Percentiles rank a stretch among this genome's conserved stretches.
These are phyloP conservation scores for Paraphaeosphaeria minitans DNA, from an alignment of 2,329 filamentous ascomycete genomes.

Conservation along the genomic window DNA sequence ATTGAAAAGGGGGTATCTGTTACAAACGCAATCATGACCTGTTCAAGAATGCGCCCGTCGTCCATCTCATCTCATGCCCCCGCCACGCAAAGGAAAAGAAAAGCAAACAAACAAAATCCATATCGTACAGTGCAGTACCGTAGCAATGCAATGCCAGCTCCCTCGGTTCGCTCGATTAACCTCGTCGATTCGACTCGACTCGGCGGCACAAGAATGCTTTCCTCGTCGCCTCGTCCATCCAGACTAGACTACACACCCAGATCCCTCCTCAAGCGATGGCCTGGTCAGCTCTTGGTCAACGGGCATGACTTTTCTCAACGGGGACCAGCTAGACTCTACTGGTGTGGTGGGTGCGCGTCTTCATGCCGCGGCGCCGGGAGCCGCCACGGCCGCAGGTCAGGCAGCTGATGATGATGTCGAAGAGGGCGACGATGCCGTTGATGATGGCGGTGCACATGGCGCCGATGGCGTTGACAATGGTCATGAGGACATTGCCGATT, in stretches of 20 bases:
- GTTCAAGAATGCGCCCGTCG: conserved; percentile 5
- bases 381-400: conserved; percentile 55
- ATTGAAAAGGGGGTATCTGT: conserved; percentile 9
- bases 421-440: conserved; percentile 56
- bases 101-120: not conserved
- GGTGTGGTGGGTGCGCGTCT: conserved; percentile 42
- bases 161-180: not conserved
- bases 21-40: not conserved
- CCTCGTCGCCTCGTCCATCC: not conserved
- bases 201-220: too few relatives aligned
- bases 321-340: conserved; percentile 46
- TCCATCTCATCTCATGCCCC: not conserved
- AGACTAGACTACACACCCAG: conserved; percentile 17
- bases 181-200: not conserved
- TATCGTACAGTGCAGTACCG: conserved; percentile 1
- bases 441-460: conserved; percentile 54
- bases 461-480: conserved; percentile 54
- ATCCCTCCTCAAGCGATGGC: conserved; percentile 23
- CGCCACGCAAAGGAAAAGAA: not conserved
- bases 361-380: conserved; percentile 40
- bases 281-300: conserved; percentile 10
- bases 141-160: not conserved
- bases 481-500: conserved; percentile 54
- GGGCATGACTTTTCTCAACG: conserved; percentile 13
- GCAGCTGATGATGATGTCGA: conserved; percentile 56